Conservation (phyloP, 2,329 filamentous ascomycete genomes). For the Verticillium alfalfae region DNA sequence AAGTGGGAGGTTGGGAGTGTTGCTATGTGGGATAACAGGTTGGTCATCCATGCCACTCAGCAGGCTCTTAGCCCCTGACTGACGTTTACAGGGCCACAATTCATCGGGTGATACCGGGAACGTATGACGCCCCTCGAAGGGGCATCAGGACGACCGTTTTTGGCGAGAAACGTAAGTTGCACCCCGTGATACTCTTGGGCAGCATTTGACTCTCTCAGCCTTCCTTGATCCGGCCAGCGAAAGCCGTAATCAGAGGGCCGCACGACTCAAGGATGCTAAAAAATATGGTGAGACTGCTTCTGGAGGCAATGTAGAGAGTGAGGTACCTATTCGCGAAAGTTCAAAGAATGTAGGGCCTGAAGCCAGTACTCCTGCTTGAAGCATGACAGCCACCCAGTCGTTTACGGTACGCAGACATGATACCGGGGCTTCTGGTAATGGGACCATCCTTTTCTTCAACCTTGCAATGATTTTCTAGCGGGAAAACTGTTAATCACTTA, state of each 20-base stretch:
- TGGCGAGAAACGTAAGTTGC: constrained; percentile 34
- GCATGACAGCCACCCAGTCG: too few relatives aligned
- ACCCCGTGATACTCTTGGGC: too few relatives aligned
- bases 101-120: constrained; percentile 35
- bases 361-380: neutral
- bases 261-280: neutral
- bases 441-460: too few relatives aligned
- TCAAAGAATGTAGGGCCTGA: neutral
- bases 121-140: constrained; percentile 26
- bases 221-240: constrained; percentile 25
- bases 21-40: constrained; percentile 46
- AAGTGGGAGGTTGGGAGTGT: constrained; percentile 43
- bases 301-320: neutral
- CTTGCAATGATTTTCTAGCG: too few relatives aligned
- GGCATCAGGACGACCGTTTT: constrained; percentile 37
- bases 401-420: too few relatives aligned
- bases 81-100: constrained; percentile 21
- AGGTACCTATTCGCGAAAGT: neutral
- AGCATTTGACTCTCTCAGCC: constrained; percentile 12
- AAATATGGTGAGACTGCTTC: too few relatives aligned
- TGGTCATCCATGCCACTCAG: neutral
- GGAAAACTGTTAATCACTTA: too few relatives aligned
- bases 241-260: constrained; percentile 9
- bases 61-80: neutral
- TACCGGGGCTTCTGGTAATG: too few relatives aligned